A percentile compares a stretch with the other conserved stretches of the same genome.
Evolutionary conservation across 2,329 filamentous ascomycete genomes (phyloP).

Genomic region (Stagonosporopsis rhizophila): DNA sequence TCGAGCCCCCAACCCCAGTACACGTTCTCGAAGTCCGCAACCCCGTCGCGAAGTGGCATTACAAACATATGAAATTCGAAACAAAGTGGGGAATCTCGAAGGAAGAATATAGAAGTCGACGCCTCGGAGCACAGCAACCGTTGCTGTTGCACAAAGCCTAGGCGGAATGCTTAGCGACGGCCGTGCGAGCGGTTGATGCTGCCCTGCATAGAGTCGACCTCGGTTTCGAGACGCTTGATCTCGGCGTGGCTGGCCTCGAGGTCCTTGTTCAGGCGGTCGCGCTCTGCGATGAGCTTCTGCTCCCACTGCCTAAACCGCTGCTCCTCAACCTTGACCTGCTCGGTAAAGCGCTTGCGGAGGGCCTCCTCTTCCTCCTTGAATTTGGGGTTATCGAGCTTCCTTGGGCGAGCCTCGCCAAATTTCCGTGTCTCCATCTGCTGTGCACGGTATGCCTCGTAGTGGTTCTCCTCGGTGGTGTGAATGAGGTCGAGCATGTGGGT

Average conservation of each 20-base stretch:
- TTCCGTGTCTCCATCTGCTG: conserved; percentile 99
- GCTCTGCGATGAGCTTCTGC: conserved; percentile 98
- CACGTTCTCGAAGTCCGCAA: conserved; percentile 20
- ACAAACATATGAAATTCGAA: conserved; percentile 49
- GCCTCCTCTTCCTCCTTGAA: conserved; percentile 99
- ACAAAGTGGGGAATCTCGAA: conserved; percentile 52
- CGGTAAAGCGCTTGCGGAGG: conserved; percentile 97
- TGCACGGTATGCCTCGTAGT: conserved; percentile 99
- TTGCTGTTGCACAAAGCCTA: conserved; percentile 18
- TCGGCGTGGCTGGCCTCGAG: conserved; percentile 93
- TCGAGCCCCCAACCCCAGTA: conserved; percentile 19
- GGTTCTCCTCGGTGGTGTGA: conserved; percentile 98
- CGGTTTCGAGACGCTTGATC: conserved; percentile 89
- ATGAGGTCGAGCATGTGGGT: conserved; percentile 99
- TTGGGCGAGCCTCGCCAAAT: conserved; percentile 94
- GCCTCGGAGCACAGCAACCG: conserved; percentile 26
- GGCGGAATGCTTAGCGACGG: conserved; percentile 70
- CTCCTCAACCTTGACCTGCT: conserved; percentile 99
- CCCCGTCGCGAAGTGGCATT: conserved; percentile 47
- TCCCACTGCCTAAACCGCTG: conserved; percentile 99
- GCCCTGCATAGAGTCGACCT: conserved; percentile 93
- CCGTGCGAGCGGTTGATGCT: conserved; percentile 89
- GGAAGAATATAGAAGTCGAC: conserved; percentile 36
- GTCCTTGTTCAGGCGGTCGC: conserved; percentile 99
- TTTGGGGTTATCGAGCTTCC: conserved; percentile 99